Base-by-base conservation (phyloP, 352 stramenopile genomes). In the Phytophthora boehmeriae region DNA sequence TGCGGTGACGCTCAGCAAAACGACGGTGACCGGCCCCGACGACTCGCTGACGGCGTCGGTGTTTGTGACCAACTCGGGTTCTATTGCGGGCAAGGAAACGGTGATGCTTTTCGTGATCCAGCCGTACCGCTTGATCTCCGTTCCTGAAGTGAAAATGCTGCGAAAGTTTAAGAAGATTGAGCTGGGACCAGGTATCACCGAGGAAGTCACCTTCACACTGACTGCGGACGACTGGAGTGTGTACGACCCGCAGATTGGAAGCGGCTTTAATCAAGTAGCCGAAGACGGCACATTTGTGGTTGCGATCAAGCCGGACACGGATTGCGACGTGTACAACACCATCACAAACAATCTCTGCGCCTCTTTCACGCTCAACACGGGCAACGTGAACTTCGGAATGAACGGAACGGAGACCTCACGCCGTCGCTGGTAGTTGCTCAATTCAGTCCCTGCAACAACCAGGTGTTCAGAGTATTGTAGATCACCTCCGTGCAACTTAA, bases 111-210 rank as follows among this genome's bases (percentile, higher is more conserved):
- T 97, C 41, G 65, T 96, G 30, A 81, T 78, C 14, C 83, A 90
- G 54, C 78, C 80, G 32, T 80, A 78, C 48, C 81, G 81, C 16
- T 50, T 66, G 23, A 81, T 86, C 44, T 78, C 86, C 2, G 74
- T 91, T 17, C 84, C 87, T 0, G 86, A 94, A 45, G 76, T 89
- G 36, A 96, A 95, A 71, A 77, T 88, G 59, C 76, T 96, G 27
- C 84, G 86, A 44, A 82, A 83, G 47, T 95, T 94, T 57, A 56
- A 75, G 20, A 95, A 95, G 71, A 80, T 96, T 23, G 52, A 71
- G 0, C 63, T 95, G 34, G 30, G 63, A 22, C 66, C 83, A 4
- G 76, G 78, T 1, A 67, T 80, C 41, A 66, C 70, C 0, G 46
- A 71, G 43, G 56, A 69, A 42, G 71, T 86, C 5, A 68, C 63